Conservation (phyloP, 2,329 filamentous ascomycete species). For the Zasmidium cellare region DNA sequence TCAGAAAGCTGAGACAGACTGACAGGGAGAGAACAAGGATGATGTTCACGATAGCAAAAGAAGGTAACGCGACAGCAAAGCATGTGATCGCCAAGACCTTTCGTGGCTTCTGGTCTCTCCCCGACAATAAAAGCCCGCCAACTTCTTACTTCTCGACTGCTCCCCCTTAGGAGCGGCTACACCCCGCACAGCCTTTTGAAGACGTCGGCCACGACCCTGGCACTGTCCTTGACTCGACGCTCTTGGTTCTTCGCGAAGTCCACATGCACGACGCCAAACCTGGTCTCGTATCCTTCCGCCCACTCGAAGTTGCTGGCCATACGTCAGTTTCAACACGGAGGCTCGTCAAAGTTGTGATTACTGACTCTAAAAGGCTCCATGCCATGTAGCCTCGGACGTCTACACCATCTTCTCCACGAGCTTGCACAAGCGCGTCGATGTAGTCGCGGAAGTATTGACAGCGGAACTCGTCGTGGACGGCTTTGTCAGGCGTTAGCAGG, state of each 20-base stretch:
- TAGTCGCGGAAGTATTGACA: constrained; percentile 77
- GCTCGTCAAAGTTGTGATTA: constrained; percentile 24
- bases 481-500: constrained; percentile 66
- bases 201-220: neutral
- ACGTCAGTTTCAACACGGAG: constrained; percentile 5
- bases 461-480: constrained; percentile 80
- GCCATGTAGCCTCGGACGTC: constrained; percentile 79
- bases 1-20: too few relatives aligned
- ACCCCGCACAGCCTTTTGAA: neutral
- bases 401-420: constrained; percentile 70
- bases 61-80: too few relatives aligned
- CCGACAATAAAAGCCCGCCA: too few relatives aligned
- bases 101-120: too few relatives aligned
- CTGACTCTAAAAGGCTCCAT: constrained; percentile 70
- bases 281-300: constrained; percentile 69
- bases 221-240: neutral
- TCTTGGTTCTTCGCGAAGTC: constrained; percentile 58
- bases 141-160: too few relatives aligned
- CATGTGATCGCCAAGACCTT: too few relatives aligned
- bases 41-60: too few relatives aligned
- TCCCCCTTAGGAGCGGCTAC: too few relatives aligned
- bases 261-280: constrained; percentile 81
- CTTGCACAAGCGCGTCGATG: constrained; percentile 72
- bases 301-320: constrained; percentile 75
- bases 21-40: too few relatives aligned